Evolutionary conservation across 116 monocot genomes (phyloP).

Genomic region (Zostera marina): DNA sequence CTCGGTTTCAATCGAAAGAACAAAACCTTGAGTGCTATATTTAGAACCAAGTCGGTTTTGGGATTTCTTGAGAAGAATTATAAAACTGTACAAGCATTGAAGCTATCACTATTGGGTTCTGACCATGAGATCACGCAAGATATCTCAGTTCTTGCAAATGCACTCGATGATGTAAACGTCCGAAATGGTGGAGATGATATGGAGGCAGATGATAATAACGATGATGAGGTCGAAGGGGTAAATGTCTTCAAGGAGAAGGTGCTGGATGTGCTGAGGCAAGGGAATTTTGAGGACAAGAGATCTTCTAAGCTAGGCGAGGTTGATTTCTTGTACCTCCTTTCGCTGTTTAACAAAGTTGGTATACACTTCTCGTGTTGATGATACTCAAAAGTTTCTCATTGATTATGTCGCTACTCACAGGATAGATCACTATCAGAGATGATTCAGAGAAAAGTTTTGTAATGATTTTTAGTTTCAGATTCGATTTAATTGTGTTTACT

Average conservation of each 20-base stretch:
- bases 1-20: conserved; percentile 83
- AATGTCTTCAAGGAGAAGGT: conserved; percentile 61
- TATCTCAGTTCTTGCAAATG: conserved; percentile 39
- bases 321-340: conserved; percentile 80
- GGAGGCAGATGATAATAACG: conserved; percentile 35
- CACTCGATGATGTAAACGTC: conserved; percentile 50
- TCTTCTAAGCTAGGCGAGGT: conserved; percentile 71
- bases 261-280: conserved; percentile 48
- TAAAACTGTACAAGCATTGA: conserved; percentile 61
- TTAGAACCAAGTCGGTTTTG: conserved; percentile 58
- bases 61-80: conserved; percentile 79
- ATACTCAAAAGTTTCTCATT: too few relatives aligned
- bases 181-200: conserved; percentile 49
- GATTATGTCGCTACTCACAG: too few relatives aligned
- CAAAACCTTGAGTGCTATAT: conserved; percentile 79
- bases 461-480: too few relatives aligned
- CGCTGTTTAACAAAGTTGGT: conserved; percentile 63
- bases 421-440: too few relatives aligned
- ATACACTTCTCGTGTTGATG: conserved; percentile 42
- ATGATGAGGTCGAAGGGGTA: conserved; percentile 17
- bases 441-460: too few relatives aligned
- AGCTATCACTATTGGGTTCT: conserved; percentile 18
- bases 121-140: conserved; percentile 18
- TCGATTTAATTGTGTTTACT: too few relatives aligned
- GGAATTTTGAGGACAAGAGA: conserved; percentile 82